phyloP scores from a whole-genome alignment of 345 rosid genomes.

The Diplotaxis tenuifolia region DNA sequence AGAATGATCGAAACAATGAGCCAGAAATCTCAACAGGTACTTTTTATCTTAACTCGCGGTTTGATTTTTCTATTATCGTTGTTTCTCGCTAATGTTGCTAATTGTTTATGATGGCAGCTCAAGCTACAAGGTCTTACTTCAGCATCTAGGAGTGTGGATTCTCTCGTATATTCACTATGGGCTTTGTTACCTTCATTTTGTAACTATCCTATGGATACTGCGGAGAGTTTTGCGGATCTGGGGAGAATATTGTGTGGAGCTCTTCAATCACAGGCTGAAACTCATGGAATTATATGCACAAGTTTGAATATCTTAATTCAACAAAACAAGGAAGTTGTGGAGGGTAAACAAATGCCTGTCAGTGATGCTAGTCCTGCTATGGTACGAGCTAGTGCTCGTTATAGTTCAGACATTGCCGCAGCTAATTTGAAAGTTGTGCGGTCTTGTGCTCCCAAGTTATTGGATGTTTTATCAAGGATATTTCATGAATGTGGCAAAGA shows the following conservation, averaged over 20 bases:
- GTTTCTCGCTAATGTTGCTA: background rate
- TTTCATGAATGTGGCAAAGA: conserved; percentile 67
- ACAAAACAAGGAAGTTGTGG: conserved; percentile 63
- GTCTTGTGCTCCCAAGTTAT: conserved; percentile 57
- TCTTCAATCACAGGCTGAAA: conserved; percentile 56
- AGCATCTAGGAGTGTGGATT: conserved; percentile 65
- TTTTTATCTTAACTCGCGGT: background rate
- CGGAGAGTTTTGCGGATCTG: conserved; percentile 68
- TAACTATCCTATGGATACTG: conserved; percentile 77
- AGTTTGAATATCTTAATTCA: conserved; percentile 67
- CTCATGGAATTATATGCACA: conserved; percentile 71
- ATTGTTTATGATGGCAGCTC: conserved; percentile 52
- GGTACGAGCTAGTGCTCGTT: conserved; percentile 52
- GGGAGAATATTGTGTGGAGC: conserved; percentile 46
- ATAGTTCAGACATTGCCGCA: conserved; percentile 53
- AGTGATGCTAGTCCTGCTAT: conserved; percentile 45
- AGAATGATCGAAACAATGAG: conserved; percentile 48
- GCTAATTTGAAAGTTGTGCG: conserved; percentile 59
- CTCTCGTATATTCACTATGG: conserved; percentile 78
- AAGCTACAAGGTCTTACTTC: conserved; percentile 63
- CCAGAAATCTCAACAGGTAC: conserved; percentile 67
- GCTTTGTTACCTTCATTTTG: conserved; percentile 92
- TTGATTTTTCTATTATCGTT: background rate
- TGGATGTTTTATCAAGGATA: conserved; percentile 60
- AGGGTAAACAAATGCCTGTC: conserved; percentile 40